Percentiles rank a stretch among this genome's conserved stretches.
These are phyloP conservation scores for Heritiera fomes DNA, from an alignment of 345 rosid genomes.

Conservation along the genomic window DNA sequence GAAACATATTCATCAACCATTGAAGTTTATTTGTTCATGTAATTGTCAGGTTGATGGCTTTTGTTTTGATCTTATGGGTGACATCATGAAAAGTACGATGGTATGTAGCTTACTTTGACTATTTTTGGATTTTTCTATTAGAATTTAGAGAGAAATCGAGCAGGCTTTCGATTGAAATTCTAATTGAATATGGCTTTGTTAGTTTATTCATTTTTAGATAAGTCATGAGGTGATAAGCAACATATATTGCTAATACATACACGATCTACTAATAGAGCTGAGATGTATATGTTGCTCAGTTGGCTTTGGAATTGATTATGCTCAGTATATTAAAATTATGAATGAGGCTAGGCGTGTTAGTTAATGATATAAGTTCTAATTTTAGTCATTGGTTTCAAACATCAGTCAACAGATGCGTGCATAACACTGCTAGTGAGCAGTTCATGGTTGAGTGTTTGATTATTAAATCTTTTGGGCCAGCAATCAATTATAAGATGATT, in stretches of 20 bases:
- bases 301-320: neutral
- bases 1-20: neutral
- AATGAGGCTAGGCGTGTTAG: neutral
- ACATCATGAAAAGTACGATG: conserved; percentile 87
- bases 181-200: neutral
- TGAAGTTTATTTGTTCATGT: conserved; percentile 23
- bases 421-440: conserved; percentile 87
- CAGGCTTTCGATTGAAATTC: conserved; percentile 1
- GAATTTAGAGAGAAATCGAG: neutral
- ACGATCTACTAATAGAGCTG: neutral
- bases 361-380: neutral
- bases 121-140: conserved; percentile 7
- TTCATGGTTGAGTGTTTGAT: conserved; percentile 80
- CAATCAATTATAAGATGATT: conserved; percentile 20
- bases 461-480: conserved; percentile 70
- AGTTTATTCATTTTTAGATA: neutral
- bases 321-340: neutral
- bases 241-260: conserved; percentile 7
- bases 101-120: conserved; percentile 42
- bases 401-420: conserved; percentile 1
- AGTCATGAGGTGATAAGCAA: neutral
- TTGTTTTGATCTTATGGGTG: conserved; percentile 98
- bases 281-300: neutral
- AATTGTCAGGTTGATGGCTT: conserved; percentile 88
- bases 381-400: neutral